Conservation (phyloP, 768 basidiomycete species). For the Gloeostereum incarnatum region DNA sequence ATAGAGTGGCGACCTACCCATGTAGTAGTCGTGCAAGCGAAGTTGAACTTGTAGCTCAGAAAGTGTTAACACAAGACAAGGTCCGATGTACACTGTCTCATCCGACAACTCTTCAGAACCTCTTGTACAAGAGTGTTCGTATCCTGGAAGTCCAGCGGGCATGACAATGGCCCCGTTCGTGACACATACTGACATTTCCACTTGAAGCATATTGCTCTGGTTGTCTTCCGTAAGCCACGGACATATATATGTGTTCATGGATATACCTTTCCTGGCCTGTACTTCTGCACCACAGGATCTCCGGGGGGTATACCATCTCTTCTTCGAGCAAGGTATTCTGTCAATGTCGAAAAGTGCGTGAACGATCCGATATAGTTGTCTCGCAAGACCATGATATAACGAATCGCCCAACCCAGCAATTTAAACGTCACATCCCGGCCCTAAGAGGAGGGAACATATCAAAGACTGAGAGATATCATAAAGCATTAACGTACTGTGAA, state of each 20-base stretch:
- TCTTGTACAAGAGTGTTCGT: constrained; percentile 21
- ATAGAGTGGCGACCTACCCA: constrained; percentile 46
- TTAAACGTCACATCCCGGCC: constrained; percentile 49
- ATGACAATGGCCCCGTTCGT: constrained; percentile 46
- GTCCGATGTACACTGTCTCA: constrained; percentile 45
- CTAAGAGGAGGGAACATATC: constrained; percentile 23
- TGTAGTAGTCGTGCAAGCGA: constrained; percentile 76
- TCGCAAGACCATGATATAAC: constrained; percentile 79
- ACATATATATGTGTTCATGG: no score
- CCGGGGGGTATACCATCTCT: constrained; percentile 52
- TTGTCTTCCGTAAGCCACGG: no score
- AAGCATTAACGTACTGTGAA: constrained; percentile 39
- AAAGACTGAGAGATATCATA: constrained; percentile 1
- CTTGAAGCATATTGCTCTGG: constrained; percentile 82
- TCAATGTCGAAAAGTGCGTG: constrained; percentile 84
- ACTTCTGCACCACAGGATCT: constrained; percentile 75
- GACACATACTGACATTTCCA: constrained; percentile 48
- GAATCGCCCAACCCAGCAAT: constrained; percentile 78
- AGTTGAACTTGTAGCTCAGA: constrained; percentile 72
- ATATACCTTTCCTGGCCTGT: constrained; percentile 70
- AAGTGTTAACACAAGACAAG: constrained; percentile 43
- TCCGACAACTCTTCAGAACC: constrained; percentile 14
- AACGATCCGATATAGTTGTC: constrained; percentile 95
- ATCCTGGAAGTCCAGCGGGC: constrained; percentile 62
- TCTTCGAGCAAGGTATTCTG: constrained; percentile 74